These are phyloP conservation scores for Malus fusca DNA, from an alignment of 306 rosid genomes.

Conservation along the genomic window DNA sequence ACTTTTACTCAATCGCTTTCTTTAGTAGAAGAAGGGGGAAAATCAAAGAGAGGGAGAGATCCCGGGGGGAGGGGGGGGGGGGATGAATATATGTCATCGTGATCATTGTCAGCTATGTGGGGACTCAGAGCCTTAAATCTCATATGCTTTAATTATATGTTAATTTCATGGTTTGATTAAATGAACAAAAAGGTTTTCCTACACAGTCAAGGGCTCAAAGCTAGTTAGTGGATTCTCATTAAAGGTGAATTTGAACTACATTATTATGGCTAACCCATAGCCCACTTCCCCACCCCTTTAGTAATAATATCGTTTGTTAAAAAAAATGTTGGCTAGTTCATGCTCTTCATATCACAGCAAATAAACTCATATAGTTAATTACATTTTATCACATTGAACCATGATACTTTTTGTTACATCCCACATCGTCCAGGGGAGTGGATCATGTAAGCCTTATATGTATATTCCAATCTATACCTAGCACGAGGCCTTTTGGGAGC, in stretches of 20 bases:
- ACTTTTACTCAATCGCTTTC: slow-evolving; percentile 34
- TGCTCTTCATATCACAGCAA: background rate
- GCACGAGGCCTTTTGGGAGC: too few species aligned
- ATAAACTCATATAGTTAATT: background rate
- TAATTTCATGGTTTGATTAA: slow-evolving; percentile 50
- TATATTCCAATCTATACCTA: too few species aligned
- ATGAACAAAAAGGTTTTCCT: background rate
- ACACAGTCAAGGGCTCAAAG: background rate
- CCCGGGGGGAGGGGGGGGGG: slow-evolving; percentile 54
- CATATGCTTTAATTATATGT: slow-evolving; percentile 43
- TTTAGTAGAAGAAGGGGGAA: slow-evolving; percentile 6
- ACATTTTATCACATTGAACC: too few species aligned
- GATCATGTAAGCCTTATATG: too few species aligned
- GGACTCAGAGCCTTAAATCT: slow-evolving; percentile 35
- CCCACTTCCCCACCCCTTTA: too few species aligned
- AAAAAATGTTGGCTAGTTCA: background rate
- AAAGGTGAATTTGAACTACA: too few species aligned
- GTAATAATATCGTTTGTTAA: too few species aligned
- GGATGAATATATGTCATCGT: slow-evolving; percentile 40
- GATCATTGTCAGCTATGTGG: slow-evolving; percentile 34
- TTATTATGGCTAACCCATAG: too few species aligned
- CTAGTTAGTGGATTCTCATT: background rate
- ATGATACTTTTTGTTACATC: too few species aligned
- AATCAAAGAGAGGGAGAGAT: slow-evolving; percentile 16
- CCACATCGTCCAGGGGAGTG: too few species aligned